Base-by-base conservation (phyloP, 371 early-diverging fungal genomes). In the Catenaria anguillulae region DNA sequence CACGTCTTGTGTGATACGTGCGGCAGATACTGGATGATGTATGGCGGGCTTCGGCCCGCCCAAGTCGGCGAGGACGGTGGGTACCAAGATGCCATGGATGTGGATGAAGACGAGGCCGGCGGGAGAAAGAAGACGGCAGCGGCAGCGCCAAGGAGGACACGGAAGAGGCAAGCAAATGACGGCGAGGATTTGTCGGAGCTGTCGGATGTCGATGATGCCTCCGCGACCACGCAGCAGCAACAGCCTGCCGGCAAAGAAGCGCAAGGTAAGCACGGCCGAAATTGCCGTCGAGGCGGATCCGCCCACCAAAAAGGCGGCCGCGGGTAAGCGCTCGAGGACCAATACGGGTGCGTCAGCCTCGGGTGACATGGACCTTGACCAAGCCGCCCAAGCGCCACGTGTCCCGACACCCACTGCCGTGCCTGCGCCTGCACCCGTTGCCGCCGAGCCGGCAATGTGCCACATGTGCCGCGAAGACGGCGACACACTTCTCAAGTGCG, bases 11-110 rank as follows among this genome's bases (percentile, higher is more conserved):
- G 61, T 33, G 55, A 43, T 15, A 8, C 6, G 58, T 61, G 61
- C 42, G 58, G 61, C 24, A 8, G 58, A 24, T 56, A 61, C 54
- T 61, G 61, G 61, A 6, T 61, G 40, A 23, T 24, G 56, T 61
- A 61, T 29, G 61, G 60, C 23, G 60, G 21, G 34, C 23, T 60
- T n/a, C 37, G 23, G 31, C 56, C 37, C 56, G 60, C 33, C 34
- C 56, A 12, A 12, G 56, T 23, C 21, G 60, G 29, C 12, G 33
- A 19, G 42, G 29, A 19, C n/a, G n/a, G n/a, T n/a, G n/a, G n/a
- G n/a, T n/a, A n/a, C n/a, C n/a, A n/a, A n/a, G n/a, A n/a, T n/a
- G n/a, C n/a, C n/a, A n/a, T 54, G 42, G 43, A 59, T 37, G 42
- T 55, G 6, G 54, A 26, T 17, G 33, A 40, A 19, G 34, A 59